Evolutionary conservation across 2,329 filamentous ascomycete species (phyloP), one percentile per base, ranked within the genome.

Genomic region (Dothistroma pini): DNA sequence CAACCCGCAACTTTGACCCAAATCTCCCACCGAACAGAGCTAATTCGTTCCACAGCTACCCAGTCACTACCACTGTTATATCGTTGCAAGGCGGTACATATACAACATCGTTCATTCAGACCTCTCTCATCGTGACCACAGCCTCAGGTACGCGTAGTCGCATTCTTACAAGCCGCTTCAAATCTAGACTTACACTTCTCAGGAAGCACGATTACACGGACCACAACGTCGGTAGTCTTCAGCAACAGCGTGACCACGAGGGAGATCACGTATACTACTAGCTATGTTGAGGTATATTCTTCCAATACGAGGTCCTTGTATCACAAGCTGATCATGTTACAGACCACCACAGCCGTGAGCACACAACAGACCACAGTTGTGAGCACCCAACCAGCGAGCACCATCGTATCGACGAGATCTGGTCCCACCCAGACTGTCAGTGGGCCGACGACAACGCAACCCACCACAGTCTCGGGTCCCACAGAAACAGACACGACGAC

Each of bases 81-180:
- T 47, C 35, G 5, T 47, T 29, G 12, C 21, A 56, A 25, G 25
- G 10, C 19, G 22, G 29, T 11, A 56, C 54, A n/a, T 31, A 47
- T n/a, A 56, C 54, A 16, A 48, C 54, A 11, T 56, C 54, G 4
- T 25, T 47, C 22, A 10, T 56, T 31, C 21, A 48, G 54, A 56
- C 35, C 2, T 47, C 54, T 6, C 35, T 41, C 11, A 25, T 47
- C 10, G 35, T 56, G 14, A 47, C 35, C 6, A 56, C 54, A 25
- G 41, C 29, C 8, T 48, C 54, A 31, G 54, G 54, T 56, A 48
- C 7, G 54, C 32, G 1, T 8, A 21, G 16, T 12, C 4, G 6
- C 34, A 2, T 9, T 2, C 11, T 25, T 8, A 3, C 3, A 8
- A 34, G 32, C 2, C 6, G 2, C 10, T 2, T 22, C 16, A 54